phyloP scores from a whole-genome alignment of 257 asterid species.

The Nicotiana tomentosiformis region DNA sequence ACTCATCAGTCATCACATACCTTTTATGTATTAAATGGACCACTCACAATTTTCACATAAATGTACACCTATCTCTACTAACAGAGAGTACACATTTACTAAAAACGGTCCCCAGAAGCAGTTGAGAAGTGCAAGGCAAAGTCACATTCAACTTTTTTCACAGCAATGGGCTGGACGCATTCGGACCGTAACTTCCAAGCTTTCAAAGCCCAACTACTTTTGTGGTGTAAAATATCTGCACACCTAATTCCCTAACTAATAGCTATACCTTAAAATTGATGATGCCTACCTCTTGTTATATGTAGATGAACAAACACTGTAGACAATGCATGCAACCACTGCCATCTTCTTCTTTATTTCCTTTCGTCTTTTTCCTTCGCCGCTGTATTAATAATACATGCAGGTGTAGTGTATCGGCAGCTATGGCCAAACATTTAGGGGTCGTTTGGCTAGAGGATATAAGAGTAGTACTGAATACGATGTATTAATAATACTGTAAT shows the following conservation, averaged over 20 bases:
- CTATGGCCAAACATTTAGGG: no score
- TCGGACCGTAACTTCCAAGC: not conserved
- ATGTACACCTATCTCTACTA: not conserved
- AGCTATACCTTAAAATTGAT: not conserved
- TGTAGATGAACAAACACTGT: not conserved
- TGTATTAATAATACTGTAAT: no score
- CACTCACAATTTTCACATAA: not conserved
- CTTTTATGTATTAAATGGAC: not conserved
- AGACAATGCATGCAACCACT: not conserved
- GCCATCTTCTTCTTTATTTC: not conserved
- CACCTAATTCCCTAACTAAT: not conserved
- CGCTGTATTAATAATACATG: not conserved
- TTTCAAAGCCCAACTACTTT: slow-evolving; percentile 33
- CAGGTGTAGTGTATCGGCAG: not conserved
- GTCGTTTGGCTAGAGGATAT: no score
- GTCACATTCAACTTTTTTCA: slow-evolving; percentile 17
- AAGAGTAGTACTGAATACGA: no score
- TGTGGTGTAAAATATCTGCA: not conserved
- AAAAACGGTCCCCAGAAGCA: slow-evolving; percentile 21
- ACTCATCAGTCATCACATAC: not conserved
- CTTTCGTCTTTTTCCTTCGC: not conserved
- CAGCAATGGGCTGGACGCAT: slow-evolving; percentile 21
- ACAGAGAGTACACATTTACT: not conserved
- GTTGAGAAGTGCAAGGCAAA: slow-evolving; percentile 11
- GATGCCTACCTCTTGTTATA: not conserved